Evolutionary conservation across 805 yeast species (phyloP).

Genomic region (Metschnikowia noctiluminum): DNA sequence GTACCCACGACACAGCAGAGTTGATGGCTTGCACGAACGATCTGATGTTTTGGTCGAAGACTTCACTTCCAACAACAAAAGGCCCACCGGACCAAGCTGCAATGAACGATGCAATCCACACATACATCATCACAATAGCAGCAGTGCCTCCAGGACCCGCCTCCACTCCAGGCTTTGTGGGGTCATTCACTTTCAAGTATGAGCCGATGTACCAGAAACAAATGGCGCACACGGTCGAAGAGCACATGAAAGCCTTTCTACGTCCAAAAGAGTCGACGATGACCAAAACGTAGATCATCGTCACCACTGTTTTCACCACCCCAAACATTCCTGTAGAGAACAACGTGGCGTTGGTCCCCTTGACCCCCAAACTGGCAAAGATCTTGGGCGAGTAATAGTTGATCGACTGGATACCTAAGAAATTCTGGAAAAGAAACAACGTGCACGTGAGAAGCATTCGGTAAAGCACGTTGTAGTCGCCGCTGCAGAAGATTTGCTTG

Average conservation of each 20-base stretch:
- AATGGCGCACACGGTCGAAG: slow-evolving; percentile 31
- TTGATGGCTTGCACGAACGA: slow-evolving; percentile 39
- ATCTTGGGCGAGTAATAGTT: slow-evolving; percentile 38
- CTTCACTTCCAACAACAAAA: slow-evolving; percentile 38
- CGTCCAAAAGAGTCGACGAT: slow-evolving; percentile 37
- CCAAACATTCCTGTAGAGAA: slow-evolving; percentile 42
- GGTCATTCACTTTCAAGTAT: slow-evolving; percentile 33
- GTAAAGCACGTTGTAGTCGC: slow-evolving; percentile 24
- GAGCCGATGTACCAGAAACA: slow-evolving; percentile 42
- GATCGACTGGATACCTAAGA: slow-evolving; percentile 39
- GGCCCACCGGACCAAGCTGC: slow-evolving; percentile 42
- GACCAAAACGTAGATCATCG: slow-evolving; percentile 31
- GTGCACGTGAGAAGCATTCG: slow-evolving; percentile 32
- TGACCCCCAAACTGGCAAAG: slow-evolving; percentile 34
- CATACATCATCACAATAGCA: slow-evolving; percentile 39
- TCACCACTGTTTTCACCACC: slow-evolving; percentile 35
- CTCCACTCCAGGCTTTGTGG: slow-evolving; percentile 27
- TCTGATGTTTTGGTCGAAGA: slow-evolving; percentile 39
- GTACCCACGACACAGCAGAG: slow-evolving; percentile 40
- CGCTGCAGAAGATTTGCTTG: slow-evolving; percentile 25
- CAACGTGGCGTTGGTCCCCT: slow-evolving; percentile 35
- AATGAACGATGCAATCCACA: slow-evolving; percentile 41
- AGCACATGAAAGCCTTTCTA: slow-evolving; percentile 33
- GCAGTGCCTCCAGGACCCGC: slow-evolving; percentile 40
- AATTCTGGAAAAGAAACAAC: slow-evolving; percentile 36